Evolutionary conservation across 768 basidiomycete species (phyloP), one percentile per base, ranked within the genome.

Genomic region (Termitomyces sp.): DNA sequence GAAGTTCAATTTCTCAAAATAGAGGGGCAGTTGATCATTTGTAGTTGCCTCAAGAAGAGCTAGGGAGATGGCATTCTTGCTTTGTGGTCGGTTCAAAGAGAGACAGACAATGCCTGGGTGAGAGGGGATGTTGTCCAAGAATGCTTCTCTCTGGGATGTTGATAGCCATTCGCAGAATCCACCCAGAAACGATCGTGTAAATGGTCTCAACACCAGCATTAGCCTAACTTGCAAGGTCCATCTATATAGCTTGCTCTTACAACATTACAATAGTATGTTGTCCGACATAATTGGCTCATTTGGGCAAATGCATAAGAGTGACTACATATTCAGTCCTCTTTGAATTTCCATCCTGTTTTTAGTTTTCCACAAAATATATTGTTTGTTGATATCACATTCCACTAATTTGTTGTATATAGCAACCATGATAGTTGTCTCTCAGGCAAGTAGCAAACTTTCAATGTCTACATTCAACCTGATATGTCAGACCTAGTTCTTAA

Each of bases 31-130:
- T 9, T 14, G 33, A 48, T 43, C 8, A 28, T 21, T 44, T 52
- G n/a, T 33, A 47, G 62, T 64, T 53, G 89, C 91, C 74, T 81
- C 73, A 31, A 96, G 75, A 60, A 96, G 78, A 37, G 74, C 73
- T 58, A 83, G 71, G 3, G 91, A 94, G 45, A 96, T 90, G 21
- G 94, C 91, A 73, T 96, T 96, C 78, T 86, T 93, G 63, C 82
- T 85, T 62, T 87, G 78, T 8, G 91, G 89, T 57, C 90, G 77
- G 66, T 94, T 89, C 56, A 95, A 81, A n/a, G 83, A 82, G 19
- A 95, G 76, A 62, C 79, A 87, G 19, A 81, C 77, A 50, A 94
- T 77, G 8, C 91, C 90, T 8, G 84, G 82, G 61, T 82, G 75
- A 15, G 77, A 75, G 30, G 68, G 61, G 15, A 83, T 65, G 19